These are phyloP conservation scores for Fusarium buxicola DNA, from an alignment of 2,329 filamentous ascomycete genomes.

Conservation along the genomic window DNA sequence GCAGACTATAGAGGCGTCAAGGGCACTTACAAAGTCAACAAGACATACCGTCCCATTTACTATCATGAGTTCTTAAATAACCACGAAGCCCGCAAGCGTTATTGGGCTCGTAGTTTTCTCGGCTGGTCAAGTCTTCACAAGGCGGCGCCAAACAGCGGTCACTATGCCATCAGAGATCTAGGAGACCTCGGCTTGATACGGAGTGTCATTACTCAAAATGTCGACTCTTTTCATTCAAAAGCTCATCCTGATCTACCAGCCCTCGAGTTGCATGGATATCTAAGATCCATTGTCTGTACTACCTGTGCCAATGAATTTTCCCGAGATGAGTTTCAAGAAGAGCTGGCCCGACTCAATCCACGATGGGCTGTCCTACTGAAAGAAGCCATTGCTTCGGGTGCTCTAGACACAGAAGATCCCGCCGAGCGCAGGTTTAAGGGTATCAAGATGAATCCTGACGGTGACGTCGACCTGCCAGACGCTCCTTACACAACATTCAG, in stretches of 20 bases:
- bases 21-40: constrained; percentile 94
- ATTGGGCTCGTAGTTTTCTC: constrained; percentile 95
- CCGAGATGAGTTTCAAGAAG: constrained; percentile 78
- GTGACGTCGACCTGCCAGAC: constrained; percentile 89
- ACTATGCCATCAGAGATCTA: constrained; percentile 80
- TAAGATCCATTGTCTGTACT: constrained; percentile 83
- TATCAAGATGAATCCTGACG: constrained; percentile 89
- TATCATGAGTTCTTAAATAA: constrained; percentile 86
- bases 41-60: constrained; percentile 90
- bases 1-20: constrained; percentile 91
- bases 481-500: constrained; percentile 91
- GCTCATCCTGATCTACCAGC: constrained; percentile 82
- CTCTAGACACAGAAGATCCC: constrained; percentile 81
- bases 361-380: constrained; percentile 82
- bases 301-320: constrained; percentile 80
- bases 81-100: constrained; percentile 89
- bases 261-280: constrained; percentile 90
- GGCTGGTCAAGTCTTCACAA: constrained; percentile 87
- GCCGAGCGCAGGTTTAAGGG: constrained; percentile 74
- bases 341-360: constrained; percentile 84
- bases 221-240: constrained; percentile 89
- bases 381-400: constrained; percentile 78
- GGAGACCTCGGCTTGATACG: constrained; percentile 78
- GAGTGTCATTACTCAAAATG: constrained; percentile 92
- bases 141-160: constrained; percentile 82